A percentile compares a stretch with the other conserved stretches of the same genome.
phyloP scores from a whole-genome alignment of 768 basidiomycete genomes.

The Tylopilus subfusipes region DNA sequence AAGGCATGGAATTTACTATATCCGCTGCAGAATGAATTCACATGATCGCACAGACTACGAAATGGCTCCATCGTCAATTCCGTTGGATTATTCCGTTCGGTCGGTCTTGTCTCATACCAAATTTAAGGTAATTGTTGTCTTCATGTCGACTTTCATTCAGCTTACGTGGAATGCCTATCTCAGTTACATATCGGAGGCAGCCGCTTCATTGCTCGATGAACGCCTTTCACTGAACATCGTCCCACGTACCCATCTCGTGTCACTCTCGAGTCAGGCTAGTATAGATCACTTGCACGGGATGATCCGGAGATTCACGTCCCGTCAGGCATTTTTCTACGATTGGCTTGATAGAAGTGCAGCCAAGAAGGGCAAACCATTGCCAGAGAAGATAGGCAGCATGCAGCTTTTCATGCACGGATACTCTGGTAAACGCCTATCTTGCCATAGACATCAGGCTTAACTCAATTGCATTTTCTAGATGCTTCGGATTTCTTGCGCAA shows the following conservation, averaged over 20 bases:
- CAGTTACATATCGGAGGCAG: constrained; percentile 87
- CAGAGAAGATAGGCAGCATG: constrained; percentile 89
- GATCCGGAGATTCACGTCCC: constrained; percentile 1
- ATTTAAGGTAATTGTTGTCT: constrained; percentile 57
- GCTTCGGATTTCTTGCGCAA: constrained; percentile 84
- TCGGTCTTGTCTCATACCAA: constrained; percentile 83
- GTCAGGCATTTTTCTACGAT: constrained; percentile 86
- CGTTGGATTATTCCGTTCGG: constrained; percentile 91
- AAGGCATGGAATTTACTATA: constrained; percentile 47
- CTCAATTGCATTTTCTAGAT: constrained; percentile 41
- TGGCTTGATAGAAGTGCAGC: constrained; percentile 81
- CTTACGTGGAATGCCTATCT: background rate
- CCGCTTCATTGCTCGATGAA: constrained; percentile 78
- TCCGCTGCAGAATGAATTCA: constrained; percentile 1
- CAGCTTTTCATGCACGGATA: constrained; percentile 86
- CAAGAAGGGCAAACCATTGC: constrained; percentile 80
- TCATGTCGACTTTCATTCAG: background rate
- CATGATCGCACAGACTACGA: constrained; percentile 58
- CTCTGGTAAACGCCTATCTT: constrained; percentile 44
- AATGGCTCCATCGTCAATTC: constrained; percentile 87
- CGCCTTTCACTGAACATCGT: constrained; percentile 77
- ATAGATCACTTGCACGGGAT: background rate
- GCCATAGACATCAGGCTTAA: background rate
- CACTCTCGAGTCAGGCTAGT: constrained; percentile 66
- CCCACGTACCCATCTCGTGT: constrained; percentile 80